Evolutionary conservation across 805 yeast genomes (phyloP), one percentile per base, ranked within the genome.

Genomic region (Cyberlindnera americana): DNA sequence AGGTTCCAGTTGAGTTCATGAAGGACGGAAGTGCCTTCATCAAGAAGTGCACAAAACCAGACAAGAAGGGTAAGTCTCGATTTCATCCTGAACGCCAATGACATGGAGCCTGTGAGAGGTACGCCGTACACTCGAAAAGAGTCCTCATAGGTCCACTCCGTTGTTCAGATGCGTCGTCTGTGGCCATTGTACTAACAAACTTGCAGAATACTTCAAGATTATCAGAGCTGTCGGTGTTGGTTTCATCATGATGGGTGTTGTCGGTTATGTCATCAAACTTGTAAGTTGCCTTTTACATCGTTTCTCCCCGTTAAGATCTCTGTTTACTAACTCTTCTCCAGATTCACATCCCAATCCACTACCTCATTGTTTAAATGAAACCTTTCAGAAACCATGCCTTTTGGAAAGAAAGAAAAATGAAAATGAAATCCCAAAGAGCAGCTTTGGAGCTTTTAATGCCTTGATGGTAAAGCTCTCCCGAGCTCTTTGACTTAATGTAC

Each of bases 141-240:
- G n/a, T n/a, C n/a, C n/a, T n/a, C n/a, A n/a, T n/a, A n/a, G n/a
- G n/a, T n/a, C n/a, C n/a, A n/a, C n/a, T n/a, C n/a, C n/a, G n/a
- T n/a, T n/a, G n/a, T n/a, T n/a, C n/a, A n/a, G n/a, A n/a, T n/a
- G n/a, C n/a, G n/a, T n/a, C n/a, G n/a, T n/a, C n/a, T n/a, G n/a
- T n/a, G 31, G n/a, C 6, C 25, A 25, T 5, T n/a, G 17, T 38
- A 36, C 48, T 32, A 29, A 47, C 40, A 30, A 9, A 1, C 19
- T 14, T 28, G 1, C 45, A 76, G 99, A 91, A 69, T 91, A 86
- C 73, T 56, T 81, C 44, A 83, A 83, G 66, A 84, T 91, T 60
- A 77, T 93, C 49, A 84, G 93, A 67, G 97, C 97, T 38, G 98
- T 91, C 38, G 98, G 98, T 57, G 75, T 90, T 49, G 99, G 99